Percentiles rank a stretch among this genome's conserved stretches.
Conservation (phyloP, 371 early-diverging fungal species). For the Syncephalastrum monosporum region DNA sequence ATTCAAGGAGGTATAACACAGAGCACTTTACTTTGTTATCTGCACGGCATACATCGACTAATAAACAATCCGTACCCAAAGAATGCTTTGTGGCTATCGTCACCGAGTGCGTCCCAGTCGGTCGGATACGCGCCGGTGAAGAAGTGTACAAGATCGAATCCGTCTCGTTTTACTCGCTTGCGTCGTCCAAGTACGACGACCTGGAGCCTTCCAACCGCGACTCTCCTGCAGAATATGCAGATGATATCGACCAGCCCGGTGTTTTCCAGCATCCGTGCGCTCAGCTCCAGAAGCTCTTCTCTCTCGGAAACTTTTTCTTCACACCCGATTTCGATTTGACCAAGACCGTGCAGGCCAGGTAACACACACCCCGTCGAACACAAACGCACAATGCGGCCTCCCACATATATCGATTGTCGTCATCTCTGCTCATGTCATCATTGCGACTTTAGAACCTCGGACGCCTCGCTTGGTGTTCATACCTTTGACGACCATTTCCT, state of each 20-base stretch:
- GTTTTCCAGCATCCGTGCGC: slow-evolving; percentile 60
- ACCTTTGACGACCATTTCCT: slow-evolving; percentile 73
- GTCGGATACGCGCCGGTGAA: slow-evolving; percentile 60
- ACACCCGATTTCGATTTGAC: slow-evolving; percentile 77
- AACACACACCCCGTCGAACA: slow-evolving; percentile 5
- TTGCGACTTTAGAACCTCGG: slow-evolving; percentile 32
- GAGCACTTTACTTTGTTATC: too few species aligned
- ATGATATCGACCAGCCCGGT: slow-evolving; percentile 30
- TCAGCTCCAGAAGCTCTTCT: slow-evolving; percentile 64
- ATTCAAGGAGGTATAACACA: slow-evolving; percentile 55
- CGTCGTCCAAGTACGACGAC: slow-evolving; percentile 58
- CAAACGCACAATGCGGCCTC: neutral
- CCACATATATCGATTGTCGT: neutral
- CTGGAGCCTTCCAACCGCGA: slow-evolving; percentile 35
- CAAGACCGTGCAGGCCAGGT: slow-evolving; percentile 65
- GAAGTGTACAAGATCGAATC: slow-evolving; percentile 57
- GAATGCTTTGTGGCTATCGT: slow-evolving; percentile 75
- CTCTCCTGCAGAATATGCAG: slow-evolving; percentile 12
- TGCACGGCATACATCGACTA: neutral
- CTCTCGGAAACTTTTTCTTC: slow-evolving; percentile 76
- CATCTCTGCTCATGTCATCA: neutral
- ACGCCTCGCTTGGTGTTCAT: slow-evolving; percentile 44
- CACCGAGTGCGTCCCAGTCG: slow-evolving; percentile 63
- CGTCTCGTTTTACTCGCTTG: slow-evolving; percentile 65
- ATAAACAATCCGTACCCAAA: slow-evolving; percentile 14